Evolutionary conservation across 116 monocot genomes (phyloP), one percentile per base, ranked within the genome.

Genomic region (Trichopus zeylanicus): DNA sequence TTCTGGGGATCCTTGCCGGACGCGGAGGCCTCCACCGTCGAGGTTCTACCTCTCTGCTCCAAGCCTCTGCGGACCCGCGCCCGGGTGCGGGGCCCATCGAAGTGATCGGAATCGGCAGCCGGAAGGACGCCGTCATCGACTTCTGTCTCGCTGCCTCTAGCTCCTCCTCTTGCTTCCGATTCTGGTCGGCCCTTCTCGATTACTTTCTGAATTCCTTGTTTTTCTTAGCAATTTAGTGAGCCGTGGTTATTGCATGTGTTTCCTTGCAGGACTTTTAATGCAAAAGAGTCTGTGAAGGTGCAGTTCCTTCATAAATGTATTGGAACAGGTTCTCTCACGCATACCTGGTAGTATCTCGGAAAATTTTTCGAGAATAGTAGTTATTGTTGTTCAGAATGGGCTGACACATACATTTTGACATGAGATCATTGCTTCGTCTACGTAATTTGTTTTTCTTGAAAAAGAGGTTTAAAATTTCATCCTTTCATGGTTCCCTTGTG

Each of bases 91-190:
- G 51, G 16, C 66, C 76, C 12, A 71, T 85, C 49, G 81, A 90
- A 33, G 85, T 90, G 31, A 74, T 90, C 30, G 90, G 73, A 20
- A 85, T 90, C 26, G 86, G 91, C 26, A 86, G 91, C 75, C 62
- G 91, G 67, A 91, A 86, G 70, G 83, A 86, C 57, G 71, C 86
- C 23, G 34, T 91, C 35, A 75, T 91, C 64, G 87, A 91, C 51
- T 86, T 83, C 77, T 91, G 83, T 56, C 67, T 83, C 48, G 60
- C 53, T 1, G 74, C 80, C 26, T 53, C 69, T 4, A 66, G 61
- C 30, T 69, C 77, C 5, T 66, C 75, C 4, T 80, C 86, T 62
- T 77, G 72, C 23, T 56, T 83, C 31, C 68, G 91, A 56, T 91
- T 91, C 79, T 91, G 91, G 89, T 89, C 57, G 24, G 59, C 25